Evolutionary conservation across 164 flowering plant genomes (phyloP).

Genomic region (Hamamelis virginiana): DNA sequence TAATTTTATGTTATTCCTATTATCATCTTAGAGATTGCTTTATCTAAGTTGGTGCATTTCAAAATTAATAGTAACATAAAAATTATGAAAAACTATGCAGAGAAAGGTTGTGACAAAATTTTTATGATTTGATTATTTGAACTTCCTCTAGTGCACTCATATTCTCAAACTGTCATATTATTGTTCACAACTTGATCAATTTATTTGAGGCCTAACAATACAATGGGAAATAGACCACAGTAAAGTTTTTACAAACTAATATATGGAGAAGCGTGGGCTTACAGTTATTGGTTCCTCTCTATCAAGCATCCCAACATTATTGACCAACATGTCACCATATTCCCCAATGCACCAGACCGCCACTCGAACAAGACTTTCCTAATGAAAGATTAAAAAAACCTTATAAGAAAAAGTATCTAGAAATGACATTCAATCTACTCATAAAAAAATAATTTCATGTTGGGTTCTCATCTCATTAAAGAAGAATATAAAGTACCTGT

Average conservation of each 20-base stretch:
- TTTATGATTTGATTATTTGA: not conserved
- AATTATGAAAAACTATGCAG: not conserved
- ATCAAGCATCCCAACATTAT: constrained; percentile 74
- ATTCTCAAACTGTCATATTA: not conserved
- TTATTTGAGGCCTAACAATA: not conserved
- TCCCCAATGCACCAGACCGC: constrained; percentile 99
- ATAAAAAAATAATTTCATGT: not conserved
- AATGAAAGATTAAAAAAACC: constrained; percentile 7
- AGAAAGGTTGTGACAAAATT: not conserved
- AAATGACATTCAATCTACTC: not conserved
- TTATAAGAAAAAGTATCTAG: not conserved
- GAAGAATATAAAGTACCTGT: constrained; percentile 55
- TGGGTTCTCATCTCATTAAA: not conserved
- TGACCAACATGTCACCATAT: constrained; percentile 92
- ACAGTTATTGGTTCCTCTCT: constrained; percentile 87
- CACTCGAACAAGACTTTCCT: constrained; percentile 95
- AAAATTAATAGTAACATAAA: too few species aligned
- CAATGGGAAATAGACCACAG: not conserved
- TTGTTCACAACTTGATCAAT: too few species aligned
- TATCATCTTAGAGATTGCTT: too few species aligned
- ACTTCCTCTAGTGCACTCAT: not conserved
- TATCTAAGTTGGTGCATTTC: too few species aligned
- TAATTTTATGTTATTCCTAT: too few species aligned
- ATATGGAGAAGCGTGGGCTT: constrained; percentile 32
- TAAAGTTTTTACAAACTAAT: not conserved